phyloP scores from a whole-genome alignment of 2,329 filamentous ascomycete genomes.

The Corynespora cassiicola region DNA sequence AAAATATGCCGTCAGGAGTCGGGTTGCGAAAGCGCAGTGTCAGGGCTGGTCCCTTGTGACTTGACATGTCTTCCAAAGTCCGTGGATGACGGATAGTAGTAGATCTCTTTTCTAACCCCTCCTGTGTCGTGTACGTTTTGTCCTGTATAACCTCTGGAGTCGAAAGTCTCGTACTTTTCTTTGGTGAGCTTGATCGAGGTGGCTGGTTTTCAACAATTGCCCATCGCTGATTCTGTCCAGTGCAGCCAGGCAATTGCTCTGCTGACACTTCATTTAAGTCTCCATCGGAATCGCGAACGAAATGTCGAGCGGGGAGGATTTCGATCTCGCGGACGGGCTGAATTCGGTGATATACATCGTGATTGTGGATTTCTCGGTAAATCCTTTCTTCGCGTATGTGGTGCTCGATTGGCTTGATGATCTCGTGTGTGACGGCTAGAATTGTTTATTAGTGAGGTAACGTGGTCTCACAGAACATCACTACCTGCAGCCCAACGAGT shows the following conservation, averaged over 20 bases:
- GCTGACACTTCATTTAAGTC: conserved; percentile 54
- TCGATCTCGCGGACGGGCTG: conserved; percentile 62
- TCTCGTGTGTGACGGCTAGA: conserved; percentile 59
- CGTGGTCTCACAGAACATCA: background rate
- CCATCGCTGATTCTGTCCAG: conserved; percentile 35
- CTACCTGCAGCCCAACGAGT: conserved; percentile 49
- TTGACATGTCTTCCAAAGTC: conserved; percentile 42
- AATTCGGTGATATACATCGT: conserved; percentile 59
- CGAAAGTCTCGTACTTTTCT: conserved; percentile 16
- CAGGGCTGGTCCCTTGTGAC: conserved; percentile 32
- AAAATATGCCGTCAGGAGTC: too few relatives aligned
- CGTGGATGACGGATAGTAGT: conserved; percentile 56
- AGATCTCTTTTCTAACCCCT: conserved; percentile 52
- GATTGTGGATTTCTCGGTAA: conserved; percentile 61
- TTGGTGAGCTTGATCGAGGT: conserved; percentile 7
- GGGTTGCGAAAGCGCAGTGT: conserved; percentile 42
- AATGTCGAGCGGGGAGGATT: conserved; percentile 61
- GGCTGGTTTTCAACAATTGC: conserved; percentile 30
- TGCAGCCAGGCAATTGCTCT: conserved; percentile 46
- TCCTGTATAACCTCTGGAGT: conserved; percentile 50
- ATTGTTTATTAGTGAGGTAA: conserved; percentile 4
- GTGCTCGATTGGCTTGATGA: conserved; percentile 51
- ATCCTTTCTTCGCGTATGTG: conserved; percentile 56
- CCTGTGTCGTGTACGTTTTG: conserved; percentile 44
- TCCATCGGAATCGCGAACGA: conserved; percentile 46